Conservation (phyloP, 2,329 filamentous ascomycete species). For the Trichoderma afroharzianum region DNA sequence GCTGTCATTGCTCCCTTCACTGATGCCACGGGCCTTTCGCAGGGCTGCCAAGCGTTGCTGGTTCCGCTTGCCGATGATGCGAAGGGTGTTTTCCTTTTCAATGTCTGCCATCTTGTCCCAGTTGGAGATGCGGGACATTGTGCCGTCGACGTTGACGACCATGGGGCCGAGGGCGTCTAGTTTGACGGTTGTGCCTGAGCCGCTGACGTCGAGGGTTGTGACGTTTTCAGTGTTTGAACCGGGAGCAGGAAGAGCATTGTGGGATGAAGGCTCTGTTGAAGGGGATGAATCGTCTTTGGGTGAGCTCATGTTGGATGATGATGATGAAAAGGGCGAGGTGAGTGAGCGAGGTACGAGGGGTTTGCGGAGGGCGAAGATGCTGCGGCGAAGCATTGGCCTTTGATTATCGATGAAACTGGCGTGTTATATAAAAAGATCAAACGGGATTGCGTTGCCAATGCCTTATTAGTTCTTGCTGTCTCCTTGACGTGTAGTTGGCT, state of each 20-base stretch:
- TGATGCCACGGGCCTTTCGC: constrained; percentile 18
- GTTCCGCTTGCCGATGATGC: constrained; percentile 66
- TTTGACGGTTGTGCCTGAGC: constrained; percentile 41
- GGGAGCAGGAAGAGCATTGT: constrained; percentile 28
- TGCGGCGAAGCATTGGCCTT: constrained; percentile 16
- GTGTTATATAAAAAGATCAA: background rate
- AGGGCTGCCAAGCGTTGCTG: constrained; percentile 57
- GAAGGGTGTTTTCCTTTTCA: constrained; percentile 64
- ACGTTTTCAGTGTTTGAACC: constrained; percentile 7
- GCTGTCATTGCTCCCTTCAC: constrained; percentile 1
- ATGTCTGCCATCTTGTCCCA: constrained; percentile 68
- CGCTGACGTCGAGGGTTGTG: constrained; percentile 33
- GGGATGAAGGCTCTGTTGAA: background rate
- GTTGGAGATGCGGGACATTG: constrained; percentile 66
- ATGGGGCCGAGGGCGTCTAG: constrained; percentile 69
- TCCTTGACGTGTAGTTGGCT: background rate
- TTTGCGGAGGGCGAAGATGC: background rate
- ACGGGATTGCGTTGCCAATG: background rate
- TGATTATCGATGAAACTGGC: background rate
- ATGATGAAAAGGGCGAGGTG: background rate
- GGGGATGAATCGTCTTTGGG: background rate
- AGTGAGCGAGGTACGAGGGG: background rate
- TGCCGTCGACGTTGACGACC: constrained; percentile 70
- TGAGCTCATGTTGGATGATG: background rate
- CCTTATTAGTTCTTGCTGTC: background rate